Evolutionary conservation across 1,284 basidiomycete genomes (phyloP), one percentile per base, ranked within the genome.

Genomic region (Naganishia cerealis): DNA sequence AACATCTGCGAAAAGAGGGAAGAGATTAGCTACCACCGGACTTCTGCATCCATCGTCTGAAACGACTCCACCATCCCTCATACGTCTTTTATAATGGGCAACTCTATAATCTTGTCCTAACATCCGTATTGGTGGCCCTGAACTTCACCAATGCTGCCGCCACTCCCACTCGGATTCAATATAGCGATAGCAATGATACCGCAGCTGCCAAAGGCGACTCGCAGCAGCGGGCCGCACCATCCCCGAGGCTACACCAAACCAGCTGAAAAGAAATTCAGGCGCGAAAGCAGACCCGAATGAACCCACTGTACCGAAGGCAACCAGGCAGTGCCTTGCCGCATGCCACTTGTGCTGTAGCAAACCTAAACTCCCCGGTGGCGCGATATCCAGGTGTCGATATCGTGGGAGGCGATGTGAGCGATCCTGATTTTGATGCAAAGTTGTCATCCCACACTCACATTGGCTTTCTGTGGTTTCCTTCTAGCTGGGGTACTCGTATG

Each of bases 211-310:
- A 48, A 26, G 26, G 33, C 43, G 48, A 48, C 43, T 26, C 43
- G 29, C 42, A 24, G 26, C 5, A 12, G 33, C 21, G 46, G 46
- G 10, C 50, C 13, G 50, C 50, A 40, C 58, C 58, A 7, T 61
- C 58, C 3, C 24, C 43, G 5, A 46, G 61, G 10, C 50, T 54
- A 4, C 61, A 40, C 24, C 61, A 63, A 38, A 63, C 61, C 21
- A 63, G 10, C 38, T 54, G 61, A 38, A 50, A 53, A 13, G 61
- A 63, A 26, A 63, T 63, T n/a, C 50, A 54, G 33, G 50, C 61
- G n/a, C 61, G 61, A 10, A 26, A 63, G 18, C 50, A 24, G 8
- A 9, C 26, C 4, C 61, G 61, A 50, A 26, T n/a, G 50, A 63
- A 39, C 33, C 61, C 61, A 4, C 40, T 63, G 10, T 63, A 63